A percentile compares a stretch with the other conserved stretches of the same genome.
Conservation (phyloP, 2,329 filamentous ascomycete species). For the Hypoxylon sp. region DNA sequence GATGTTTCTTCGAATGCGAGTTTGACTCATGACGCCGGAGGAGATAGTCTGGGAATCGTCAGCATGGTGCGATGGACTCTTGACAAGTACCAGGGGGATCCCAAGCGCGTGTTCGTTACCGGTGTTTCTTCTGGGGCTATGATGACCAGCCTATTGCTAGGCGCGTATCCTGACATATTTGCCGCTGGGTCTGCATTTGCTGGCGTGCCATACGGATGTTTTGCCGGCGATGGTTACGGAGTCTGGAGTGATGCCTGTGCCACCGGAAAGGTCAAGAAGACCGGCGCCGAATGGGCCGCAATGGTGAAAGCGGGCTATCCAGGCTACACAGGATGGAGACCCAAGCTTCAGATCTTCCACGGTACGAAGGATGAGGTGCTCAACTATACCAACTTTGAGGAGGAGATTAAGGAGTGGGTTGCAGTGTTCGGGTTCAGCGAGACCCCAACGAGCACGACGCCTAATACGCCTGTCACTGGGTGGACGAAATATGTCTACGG, state of each 20-base stretch:
- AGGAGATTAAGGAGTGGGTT: conserved; percentile 68
- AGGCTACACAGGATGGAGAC: conserved; percentile 62
- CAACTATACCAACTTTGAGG: conserved; percentile 64
- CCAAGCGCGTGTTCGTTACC: conserved; percentile 51
- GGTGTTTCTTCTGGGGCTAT: conserved; percentile 52
- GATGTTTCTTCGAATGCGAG: conserved; percentile 63
- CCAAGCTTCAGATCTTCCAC: conserved; percentile 70
- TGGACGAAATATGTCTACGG: conserved; percentile 57
- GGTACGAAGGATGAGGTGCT: conserved; percentile 65
- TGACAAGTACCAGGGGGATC: conserved; percentile 51
- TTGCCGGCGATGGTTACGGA: conserved; percentile 55
- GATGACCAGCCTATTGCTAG: conserved; percentile 56
- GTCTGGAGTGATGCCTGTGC: conserved; percentile 68
- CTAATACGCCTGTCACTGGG: conserved; percentile 52
- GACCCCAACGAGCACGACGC: conserved; percentile 47
- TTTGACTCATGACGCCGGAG: conserved; percentile 53
- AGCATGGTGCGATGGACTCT: conserved; percentile 55
- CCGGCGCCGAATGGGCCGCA: conserved; percentile 52
- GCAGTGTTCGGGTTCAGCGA: conserved; percentile 54
- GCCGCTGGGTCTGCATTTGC: conserved; percentile 59
- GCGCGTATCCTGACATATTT: conserved; percentile 63
- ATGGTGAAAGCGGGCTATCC: conserved; percentile 60
- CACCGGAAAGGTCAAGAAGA: conserved; percentile 58
- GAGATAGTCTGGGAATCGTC: conserved; percentile 56
- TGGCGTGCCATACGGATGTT: conserved; percentile 66